These are phyloP conservation scores for Achaetomium macrosporum DNA, from an alignment of 2,329 filamentous ascomycete genomes.

Conservation along the genomic window DNA sequence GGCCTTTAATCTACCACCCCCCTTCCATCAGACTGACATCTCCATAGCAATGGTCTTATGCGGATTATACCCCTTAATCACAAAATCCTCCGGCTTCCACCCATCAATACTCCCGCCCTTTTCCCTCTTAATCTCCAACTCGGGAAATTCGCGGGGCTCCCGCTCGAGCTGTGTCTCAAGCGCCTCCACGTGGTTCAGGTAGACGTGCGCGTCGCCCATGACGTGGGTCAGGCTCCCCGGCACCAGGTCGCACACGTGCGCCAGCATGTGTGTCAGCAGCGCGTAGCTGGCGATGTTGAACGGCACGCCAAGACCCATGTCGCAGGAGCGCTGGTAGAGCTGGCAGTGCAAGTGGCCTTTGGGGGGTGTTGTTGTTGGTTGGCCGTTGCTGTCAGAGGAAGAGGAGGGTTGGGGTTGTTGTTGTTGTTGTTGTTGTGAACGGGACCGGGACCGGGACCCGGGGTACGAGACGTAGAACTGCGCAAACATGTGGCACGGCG, in stretches of 20 bases:
- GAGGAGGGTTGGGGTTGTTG: conserved; percentile 26
- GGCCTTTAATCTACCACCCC: neutral
- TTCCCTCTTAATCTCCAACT: conserved; percentile 55
- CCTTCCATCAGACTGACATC: conserved; percentile 68
- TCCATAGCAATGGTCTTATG: conserved; percentile 95
- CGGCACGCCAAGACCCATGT: conserved; percentile 94
- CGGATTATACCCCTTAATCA: conserved; percentile 80
- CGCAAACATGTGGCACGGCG: conserved; percentile 96
- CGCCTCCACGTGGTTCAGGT: conserved; percentile 86
- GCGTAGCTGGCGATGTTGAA: conserved; percentile 98
- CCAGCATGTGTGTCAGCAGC: conserved; percentile 89
- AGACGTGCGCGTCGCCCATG: conserved; percentile 98
- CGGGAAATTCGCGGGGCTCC: conserved; percentile 76
- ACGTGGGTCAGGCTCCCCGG: conserved; percentile 88
- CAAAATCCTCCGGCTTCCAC: conserved; percentile 84
- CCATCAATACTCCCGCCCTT: conserved; percentile 68
- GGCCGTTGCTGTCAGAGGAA: conserved; percentile 21
- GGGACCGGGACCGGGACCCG: conserved; percentile 21
- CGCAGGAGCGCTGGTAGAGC: conserved; percentile 88
- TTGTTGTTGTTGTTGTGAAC: conserved; percentile 27
- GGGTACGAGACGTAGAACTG: conserved; percentile 90
- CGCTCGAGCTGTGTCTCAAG: conserved; percentile 73
- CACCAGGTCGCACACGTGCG: conserved; percentile 75
- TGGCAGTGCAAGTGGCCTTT: conserved; percentile 78
- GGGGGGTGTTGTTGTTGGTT: neutral